These are phyloP conservation scores for Aegle marmelos DNA, from an alignment of 345 rosid genomes.

Conservation along the genomic window DNA sequence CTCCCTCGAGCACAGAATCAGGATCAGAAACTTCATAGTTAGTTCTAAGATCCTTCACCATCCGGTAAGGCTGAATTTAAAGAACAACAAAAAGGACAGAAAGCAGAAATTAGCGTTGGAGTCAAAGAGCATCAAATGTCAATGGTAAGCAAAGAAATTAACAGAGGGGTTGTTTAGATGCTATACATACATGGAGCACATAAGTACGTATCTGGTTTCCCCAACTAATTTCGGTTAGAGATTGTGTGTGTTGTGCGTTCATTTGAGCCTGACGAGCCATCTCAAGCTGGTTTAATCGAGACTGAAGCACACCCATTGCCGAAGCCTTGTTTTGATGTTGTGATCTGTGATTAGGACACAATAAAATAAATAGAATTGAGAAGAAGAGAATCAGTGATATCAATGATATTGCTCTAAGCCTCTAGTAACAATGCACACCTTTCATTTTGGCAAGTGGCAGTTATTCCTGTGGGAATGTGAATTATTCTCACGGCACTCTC, in stretches of 20 bases:
- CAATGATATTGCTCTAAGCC: no score
- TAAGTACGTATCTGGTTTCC: slow-evolving; percentile 91
- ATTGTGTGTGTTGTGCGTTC: slow-evolving; percentile 89
- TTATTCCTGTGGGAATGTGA: slow-evolving; percentile 89
- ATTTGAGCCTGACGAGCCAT: slow-evolving; percentile 84
- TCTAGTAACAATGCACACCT: slow-evolving; percentile 47
- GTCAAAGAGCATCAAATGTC: not conserved
- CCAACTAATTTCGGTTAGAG: slow-evolving; percentile 88
- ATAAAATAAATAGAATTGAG: not conserved
- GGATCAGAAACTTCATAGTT: slow-evolving; percentile 89
- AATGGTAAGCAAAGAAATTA: not conserved
- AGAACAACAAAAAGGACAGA: not conserved
- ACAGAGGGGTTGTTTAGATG: not conserved
- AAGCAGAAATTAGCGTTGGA: not conserved
- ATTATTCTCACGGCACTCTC: slow-evolving; percentile 94
- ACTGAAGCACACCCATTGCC: slow-evolving; percentile 94
- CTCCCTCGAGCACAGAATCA: slow-evolving; percentile 88
- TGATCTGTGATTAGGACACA: slow-evolving; percentile 40
- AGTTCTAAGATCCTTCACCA: slow-evolving; percentile 95
- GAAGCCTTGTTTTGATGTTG: slow-evolving; percentile 93
- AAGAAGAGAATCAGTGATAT: no score
- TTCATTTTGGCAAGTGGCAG: slow-evolving; percentile 91
- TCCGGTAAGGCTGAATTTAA: slow-evolving; percentile 69
- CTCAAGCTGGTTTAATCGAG: slow-evolving; percentile 88
- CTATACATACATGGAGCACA: slow-evolving; percentile 72